Conservation (phyloP, 768 basidiomycete species). For the Inosperma sp. region DNA sequence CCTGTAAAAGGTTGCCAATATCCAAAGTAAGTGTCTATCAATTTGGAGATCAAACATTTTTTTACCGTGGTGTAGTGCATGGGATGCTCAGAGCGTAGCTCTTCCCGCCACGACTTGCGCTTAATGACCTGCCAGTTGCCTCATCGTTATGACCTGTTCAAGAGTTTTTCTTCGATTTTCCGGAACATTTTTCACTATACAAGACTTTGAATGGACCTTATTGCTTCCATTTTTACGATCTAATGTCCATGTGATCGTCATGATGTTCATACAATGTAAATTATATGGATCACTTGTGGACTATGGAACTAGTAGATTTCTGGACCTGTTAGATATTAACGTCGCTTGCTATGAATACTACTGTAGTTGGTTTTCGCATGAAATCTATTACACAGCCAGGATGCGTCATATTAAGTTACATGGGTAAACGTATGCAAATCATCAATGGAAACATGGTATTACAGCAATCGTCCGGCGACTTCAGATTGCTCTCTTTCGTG, state of each 20-base stretch:
- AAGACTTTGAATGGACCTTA: too few relatives aligned
- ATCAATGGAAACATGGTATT: constrained; percentile 3
- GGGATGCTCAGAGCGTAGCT: constrained; percentile 50
- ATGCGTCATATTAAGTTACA: not conserved
- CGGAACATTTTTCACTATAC: too few relatives aligned
- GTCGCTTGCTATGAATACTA: too few relatives aligned
- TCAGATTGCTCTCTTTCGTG: constrained; percentile 4
- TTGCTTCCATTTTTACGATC: too few relatives aligned
- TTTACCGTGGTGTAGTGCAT: constrained; percentile 37
- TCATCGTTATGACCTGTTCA: too few relatives aligned
- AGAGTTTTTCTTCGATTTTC: too few relatives aligned
- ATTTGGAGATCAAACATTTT: not conserved
- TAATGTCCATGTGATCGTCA: too few relatives aligned
- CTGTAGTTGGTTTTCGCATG: too few relatives aligned
- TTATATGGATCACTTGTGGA: too few relatives aligned
- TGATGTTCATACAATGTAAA: too few relatives aligned
- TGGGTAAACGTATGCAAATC: constrained; percentile 1
- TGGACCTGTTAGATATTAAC: too few relatives aligned
- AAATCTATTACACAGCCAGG: constrained; percentile 1
- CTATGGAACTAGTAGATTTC: too few relatives aligned
- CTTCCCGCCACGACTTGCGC: constrained; percentile 45
- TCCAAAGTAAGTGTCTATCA: constrained; percentile 4
- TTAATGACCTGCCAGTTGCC: constrained; percentile 4
- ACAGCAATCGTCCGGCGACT: not conserved
- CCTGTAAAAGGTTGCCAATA: constrained; percentile 6